Base-by-base conservation (phyloP, 2,329 filamentous ascomycete genomes). In the Aureobasidium sp. region DNA sequence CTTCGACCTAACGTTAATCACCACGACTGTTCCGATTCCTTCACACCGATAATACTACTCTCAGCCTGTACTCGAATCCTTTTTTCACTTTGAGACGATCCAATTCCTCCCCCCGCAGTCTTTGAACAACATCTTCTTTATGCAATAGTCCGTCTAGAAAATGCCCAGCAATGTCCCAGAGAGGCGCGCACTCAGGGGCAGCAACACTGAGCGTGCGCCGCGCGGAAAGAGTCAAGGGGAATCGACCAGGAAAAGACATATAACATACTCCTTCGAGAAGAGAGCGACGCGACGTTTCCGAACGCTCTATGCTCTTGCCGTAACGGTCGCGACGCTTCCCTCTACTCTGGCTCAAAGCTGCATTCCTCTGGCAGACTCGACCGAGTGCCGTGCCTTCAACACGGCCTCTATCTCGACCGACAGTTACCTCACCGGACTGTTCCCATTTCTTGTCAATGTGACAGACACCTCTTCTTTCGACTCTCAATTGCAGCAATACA, bases 371-470 rank as follows among this genome's bases (percentile, higher is more conserved):
- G 70, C 79, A 54, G 82, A 78, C 57, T 91, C 88, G 27, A 83
- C 75, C 4, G 70, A 77, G 52, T 94, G 88, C 69, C 76, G 84
- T 41, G 85, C 87, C 2, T 94, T 90, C 67, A 76, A 79, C 66
- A 74, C 77, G 35, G 81, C 87, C 6, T 89, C 86, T 0, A 76
- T 94, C 56, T 88, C 85, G 27, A 86, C 80, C 29, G 76, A 79
- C 64, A 70, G 71, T 38, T 70, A 66, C 53, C 64, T 88, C 56
- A 74, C 79, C 42, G 76, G 76, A 24, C 71, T 80, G 56, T 90
- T 85, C 71, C 84, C 90, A 41, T 98, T 97, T 68, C 79, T 98
- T 59, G 75, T 82, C 59, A 88, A 79, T 68, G 93, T 97, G 61
- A 86, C 86, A 39, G 84, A 86, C 66, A 78, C 79, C 14, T 71